Evolutionary conservation across 1,139 yeast species (phyloP), one percentile per base, ranked within the genome.

Genomic region (Diutina scorzettiae): DNA sequence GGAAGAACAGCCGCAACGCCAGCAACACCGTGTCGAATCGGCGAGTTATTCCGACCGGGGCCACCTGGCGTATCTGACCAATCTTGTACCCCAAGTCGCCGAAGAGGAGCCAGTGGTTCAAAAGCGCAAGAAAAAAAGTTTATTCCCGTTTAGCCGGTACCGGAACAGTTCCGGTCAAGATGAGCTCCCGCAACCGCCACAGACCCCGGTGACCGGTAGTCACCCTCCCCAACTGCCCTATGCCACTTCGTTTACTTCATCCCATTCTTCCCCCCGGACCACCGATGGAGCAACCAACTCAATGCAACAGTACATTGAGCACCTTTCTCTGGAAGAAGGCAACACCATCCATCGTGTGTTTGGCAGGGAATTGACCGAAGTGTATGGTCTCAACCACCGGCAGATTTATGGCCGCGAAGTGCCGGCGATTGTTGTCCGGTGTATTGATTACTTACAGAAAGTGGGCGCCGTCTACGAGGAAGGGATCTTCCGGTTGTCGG

Each of bases 401-500:
- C 62, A 55, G 4, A 62, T 69, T 40, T 66, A 64, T 44, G 75
- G 73, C 1, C 56, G 56, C 29, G 52, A 51, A 14, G 75, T 91
- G 9, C 97, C 98, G 1, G 77, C 91, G 39, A 76, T 91, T 9
- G 74, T 86, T 19, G 82, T 64, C 53, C 66, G 95, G 46, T 86
- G 96, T 53, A 58, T 91, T 37, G 85, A 78, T 46, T 82, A 72
- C 51, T 65, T 91, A 41, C 70, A 73, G 43, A 71, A 67, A 41
- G 73, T 80, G 19, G 78, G 83, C 9, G 96, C 95, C 0, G 66
- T 82, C 17, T 75, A 74, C 48, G 95, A 86, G 57, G 96, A 89
- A 55, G 98, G 98, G 3, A 75, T 91, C 2, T 91, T 91, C 63
- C 69, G 98, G 48, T 65, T 89, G 44, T 85, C 93, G 58, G 98